These are phyloP conservation scores for Lyophyllum semitale DNA, from an alignment of 768 basidiomycete genomes.

Conservation along the genomic window DNA sequence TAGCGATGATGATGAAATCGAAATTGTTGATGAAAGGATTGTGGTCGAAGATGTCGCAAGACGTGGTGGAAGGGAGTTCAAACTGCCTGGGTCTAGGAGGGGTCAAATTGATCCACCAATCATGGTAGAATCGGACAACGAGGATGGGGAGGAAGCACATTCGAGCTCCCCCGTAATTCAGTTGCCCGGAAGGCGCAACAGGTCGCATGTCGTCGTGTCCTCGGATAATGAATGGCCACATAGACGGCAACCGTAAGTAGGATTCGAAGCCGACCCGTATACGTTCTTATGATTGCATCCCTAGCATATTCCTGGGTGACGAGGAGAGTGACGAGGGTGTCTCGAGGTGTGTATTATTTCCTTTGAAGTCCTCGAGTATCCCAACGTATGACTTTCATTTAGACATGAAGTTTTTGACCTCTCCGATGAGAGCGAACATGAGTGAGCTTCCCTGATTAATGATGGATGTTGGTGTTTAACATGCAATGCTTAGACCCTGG, in stretches of 20 bases:
- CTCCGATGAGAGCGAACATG: constrained; percentile 7
- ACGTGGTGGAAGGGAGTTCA: neutral
- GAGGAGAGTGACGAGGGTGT: neutral
- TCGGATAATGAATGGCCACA: neutral
- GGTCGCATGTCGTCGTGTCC: neutral
- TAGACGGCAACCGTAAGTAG: neutral
- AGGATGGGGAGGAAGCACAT: constrained; percentile 1
- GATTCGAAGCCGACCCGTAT: too few relatives aligned
- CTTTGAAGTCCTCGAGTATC: neutral
- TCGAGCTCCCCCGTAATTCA: neutral
- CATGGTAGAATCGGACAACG: constrained; percentile 6
- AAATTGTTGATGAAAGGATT: neutral
- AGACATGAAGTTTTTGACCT: neutral
- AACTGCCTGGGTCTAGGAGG: neutral
- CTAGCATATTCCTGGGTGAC: neutral
- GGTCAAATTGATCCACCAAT: neutral
- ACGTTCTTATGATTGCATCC: neutral
- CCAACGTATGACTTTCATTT: neutral
- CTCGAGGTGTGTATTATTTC: neutral
- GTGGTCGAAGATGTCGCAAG: constrained; percentile 1
- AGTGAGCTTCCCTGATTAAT: neutral
- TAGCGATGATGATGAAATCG: constrained; percentile 5
- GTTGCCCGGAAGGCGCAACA: neutral
- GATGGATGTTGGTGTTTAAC: neutral
- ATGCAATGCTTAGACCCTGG: neutral